phyloP scores from a whole-genome alignment of 2,329 filamentous ascomycete species.

The Fusarium ambrosium region DNA sequence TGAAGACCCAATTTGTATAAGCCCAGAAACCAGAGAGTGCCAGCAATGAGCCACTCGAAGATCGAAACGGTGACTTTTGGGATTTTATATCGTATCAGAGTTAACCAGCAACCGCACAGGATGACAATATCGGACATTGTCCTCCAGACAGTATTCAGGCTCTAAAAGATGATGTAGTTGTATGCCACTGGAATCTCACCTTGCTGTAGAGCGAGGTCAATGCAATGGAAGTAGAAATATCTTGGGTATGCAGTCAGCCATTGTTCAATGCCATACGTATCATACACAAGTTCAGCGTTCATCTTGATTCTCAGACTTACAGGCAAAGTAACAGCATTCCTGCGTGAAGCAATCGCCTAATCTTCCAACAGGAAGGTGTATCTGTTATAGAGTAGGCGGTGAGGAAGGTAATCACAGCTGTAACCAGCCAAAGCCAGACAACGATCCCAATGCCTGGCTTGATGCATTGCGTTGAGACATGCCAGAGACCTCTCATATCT shows the following conservation, averaged over 20 bases:
- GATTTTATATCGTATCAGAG: background rate
- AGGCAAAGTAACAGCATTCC: background rate
- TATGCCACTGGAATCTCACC: background rate
- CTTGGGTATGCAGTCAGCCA: background rate
- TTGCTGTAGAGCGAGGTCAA: background rate
- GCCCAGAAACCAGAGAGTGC: background rate
- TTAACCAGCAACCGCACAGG: background rate
- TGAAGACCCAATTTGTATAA: slow-evolving; percentile 1
- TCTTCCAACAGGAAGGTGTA: background rate
- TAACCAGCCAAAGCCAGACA: background rate
- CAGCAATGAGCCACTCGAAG: background rate
- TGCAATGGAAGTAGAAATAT: background rate
- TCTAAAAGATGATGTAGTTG: slow-evolving; percentile 1
- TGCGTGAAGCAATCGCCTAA: background rate
- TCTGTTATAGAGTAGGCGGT: background rate
- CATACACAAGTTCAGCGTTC: background rate
- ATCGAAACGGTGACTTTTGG: background rate
- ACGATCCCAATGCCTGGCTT: background rate
- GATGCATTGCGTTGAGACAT: background rate
- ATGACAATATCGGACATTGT: background rate
- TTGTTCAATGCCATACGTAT: background rate
- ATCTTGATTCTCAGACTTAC: background rate
- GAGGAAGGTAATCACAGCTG: background rate
- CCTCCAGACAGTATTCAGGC: background rate
- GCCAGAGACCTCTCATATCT: background rate